These are phyloP conservation scores for Boletus pseudopeckii DNA, from an alignment of 768 basidiomycete species.

Conservation along the genomic window DNA sequence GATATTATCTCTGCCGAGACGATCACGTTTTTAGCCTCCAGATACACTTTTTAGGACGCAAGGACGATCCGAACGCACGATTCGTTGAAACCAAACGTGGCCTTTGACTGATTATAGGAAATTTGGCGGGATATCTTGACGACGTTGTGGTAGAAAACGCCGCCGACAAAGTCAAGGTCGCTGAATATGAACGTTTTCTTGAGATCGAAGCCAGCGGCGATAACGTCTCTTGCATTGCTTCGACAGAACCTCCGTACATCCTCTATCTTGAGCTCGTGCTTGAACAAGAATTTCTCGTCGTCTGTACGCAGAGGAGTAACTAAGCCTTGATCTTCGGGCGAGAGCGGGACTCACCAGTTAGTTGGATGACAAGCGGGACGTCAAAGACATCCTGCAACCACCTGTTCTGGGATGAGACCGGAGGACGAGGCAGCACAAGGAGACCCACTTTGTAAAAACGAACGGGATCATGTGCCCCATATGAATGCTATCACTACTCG, in stretches of 20 bases:
- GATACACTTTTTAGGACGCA: not conserved
- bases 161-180: slow-evolving; percentile 85
- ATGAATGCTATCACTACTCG: slow-evolving; percentile 96
- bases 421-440: not conserved
- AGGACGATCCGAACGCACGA: slow-evolving; percentile 57
- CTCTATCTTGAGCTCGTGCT: slow-evolving; percentile 88
- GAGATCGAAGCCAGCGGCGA: slow-evolving; percentile 89
- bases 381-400: slow-evolving; percentile 98
- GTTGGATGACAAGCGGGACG: slow-evolving; percentile 90
- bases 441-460: slow-evolving; percentile 86
- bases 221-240: slow-evolving; percentile 92
- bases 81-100: slow-evolving; percentile 95
- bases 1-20: slow-evolving; percentile 81
- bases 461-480: slow-evolving; percentile 98
- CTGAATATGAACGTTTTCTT: slow-evolving; percentile 98
- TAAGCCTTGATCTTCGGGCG: not conserved
- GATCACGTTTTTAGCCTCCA: not conserved
- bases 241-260: slow-evolving; percentile 79
- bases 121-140: slow-evolving; percentile 91
- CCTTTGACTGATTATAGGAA: slow-evolving; percentile 89
- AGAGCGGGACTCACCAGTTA: slow-evolving; percentile 63
- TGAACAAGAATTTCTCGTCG: slow-evolving; percentile 99
- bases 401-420: slow-evolving; percentile 38
- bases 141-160: slow-evolving; percentile 91
- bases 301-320: slow-evolving; percentile 45